Percentiles rank a stretch among this genome's conserved stretches.
These are phyloP conservation scores for Kluyveromyces nonfermentans DNA, from an alignment of 805 yeast species.

Conservation along the genomic window DNA sequence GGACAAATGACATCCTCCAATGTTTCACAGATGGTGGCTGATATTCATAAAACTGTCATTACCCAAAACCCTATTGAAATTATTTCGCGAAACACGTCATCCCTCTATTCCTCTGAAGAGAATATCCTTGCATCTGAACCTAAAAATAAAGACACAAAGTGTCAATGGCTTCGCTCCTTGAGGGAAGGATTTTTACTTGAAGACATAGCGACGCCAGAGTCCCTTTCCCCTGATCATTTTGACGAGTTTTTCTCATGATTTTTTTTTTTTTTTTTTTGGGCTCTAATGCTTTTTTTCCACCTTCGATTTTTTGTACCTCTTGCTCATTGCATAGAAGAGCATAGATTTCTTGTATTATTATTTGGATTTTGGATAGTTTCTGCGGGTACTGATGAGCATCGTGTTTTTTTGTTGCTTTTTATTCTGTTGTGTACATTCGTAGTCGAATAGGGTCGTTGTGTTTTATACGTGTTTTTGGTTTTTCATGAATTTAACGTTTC, in stretches of 20 bases:
- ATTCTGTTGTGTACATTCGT: background rate
- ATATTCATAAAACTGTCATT: conserved; percentile 37
- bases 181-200: conserved; percentile 69
- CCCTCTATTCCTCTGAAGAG: background rate
- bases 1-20: conserved; percentile 33
- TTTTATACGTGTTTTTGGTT: background rate
- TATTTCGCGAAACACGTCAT: background rate
- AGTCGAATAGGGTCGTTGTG: background rate
- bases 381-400: background rate
- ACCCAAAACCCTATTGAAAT: conserved; percentile 25
- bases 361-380: background rate
- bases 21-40: conserved; percentile 69
- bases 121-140: background rate
- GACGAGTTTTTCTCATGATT: conserved; percentile 38
- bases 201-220: conserved; percentile 74
- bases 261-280: conserved; percentile 5
- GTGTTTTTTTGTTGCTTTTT: background rate
- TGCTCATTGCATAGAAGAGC: background rate
- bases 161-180: conserved; percentile 59
- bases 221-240: conserved; percentile 60
- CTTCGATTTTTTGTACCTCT: background rate
- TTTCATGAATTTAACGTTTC: background rate
- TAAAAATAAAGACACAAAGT: conserved; percentile 3
- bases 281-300: background rate
- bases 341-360: background rate